These are phyloP conservation scores for Arctium lappa DNA, from an alignment of 129 eudicot genomes.

Conservation along the genomic window DNA sequence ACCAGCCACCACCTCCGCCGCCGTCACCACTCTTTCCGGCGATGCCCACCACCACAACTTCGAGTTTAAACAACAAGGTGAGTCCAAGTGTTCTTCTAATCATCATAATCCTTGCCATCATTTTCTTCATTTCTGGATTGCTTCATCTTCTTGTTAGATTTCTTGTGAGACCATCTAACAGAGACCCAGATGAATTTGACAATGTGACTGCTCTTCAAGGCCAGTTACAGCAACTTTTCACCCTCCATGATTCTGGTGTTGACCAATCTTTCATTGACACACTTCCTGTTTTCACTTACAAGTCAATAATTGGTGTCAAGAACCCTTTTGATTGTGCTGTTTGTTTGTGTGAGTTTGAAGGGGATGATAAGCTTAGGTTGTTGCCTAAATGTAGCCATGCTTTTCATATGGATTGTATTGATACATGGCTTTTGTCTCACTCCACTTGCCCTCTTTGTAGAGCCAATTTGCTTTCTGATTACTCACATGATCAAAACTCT, in stretches of 20 bases:
- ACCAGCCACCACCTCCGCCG: slow-evolving; percentile 48
- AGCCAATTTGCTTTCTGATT: slow-evolving; percentile 60
- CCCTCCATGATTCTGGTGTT: slow-evolving; percentile 86
- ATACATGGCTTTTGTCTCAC: slow-evolving; percentile 95
- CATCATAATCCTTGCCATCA: slow-evolving; percentile 71
- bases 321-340: slow-evolving; percentile 98
- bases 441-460: slow-evolving; percentile 98
- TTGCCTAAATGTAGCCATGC: slow-evolving; percentile 96
- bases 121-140: slow-evolving; percentile 76
- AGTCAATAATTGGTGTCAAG: slow-evolving; percentile 67
- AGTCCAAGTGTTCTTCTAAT: slow-evolving; percentile 73
- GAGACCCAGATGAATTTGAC: slow-evolving; percentile 71
- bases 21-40: slow-evolving; percentile 16
- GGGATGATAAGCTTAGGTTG: slow-evolving; percentile 68
- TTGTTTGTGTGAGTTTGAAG: slow-evolving; percentile 85
- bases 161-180: slow-evolving; percentile 49
- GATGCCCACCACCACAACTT: slow-evolving; percentile 4
- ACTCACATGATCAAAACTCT: slow-evolving; percentile 23
- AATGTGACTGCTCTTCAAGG: slow-evolving; percentile 87
- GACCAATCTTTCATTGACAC: slow-evolving; percentile 91
- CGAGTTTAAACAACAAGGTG: slow-evolving; percentile 53
- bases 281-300: slow-evolving; percentile 76
- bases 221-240: slow-evolving; percentile 78
- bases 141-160: slow-evolving; percentile 84
- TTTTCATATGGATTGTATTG: slow-evolving; percentile 89